A percentile compares a stretch with the other conserved stretches of the same genome.
phyloP scores from a whole-genome alignment of 1,284 basidiomycete species.

The Ganoderma boninense region DNA sequence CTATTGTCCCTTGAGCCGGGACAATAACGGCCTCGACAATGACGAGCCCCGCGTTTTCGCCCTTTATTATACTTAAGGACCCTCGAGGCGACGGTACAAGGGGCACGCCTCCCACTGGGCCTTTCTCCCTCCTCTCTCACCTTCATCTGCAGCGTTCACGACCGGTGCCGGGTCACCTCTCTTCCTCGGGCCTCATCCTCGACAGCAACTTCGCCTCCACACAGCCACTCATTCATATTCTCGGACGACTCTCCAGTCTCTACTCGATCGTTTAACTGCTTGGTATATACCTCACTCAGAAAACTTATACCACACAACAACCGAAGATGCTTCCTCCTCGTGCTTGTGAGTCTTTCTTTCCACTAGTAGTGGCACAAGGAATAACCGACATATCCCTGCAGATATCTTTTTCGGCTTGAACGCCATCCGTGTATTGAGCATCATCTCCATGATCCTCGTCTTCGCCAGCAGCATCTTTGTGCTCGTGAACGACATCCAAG shows the following conservation, averaged over 20 bases:
- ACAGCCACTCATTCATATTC: constrained; percentile 5
- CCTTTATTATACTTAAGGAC: constrained; percentile 14
- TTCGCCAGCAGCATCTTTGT: constrained; percentile 83
- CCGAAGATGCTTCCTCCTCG: constrained; percentile 31
- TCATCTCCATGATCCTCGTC: constrained; percentile 78
- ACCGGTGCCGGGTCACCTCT: constrained; percentile 25
- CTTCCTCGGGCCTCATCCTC: constrained; percentile 16
- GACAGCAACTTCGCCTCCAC: constrained; percentile 1
- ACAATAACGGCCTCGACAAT: constrained; percentile 33
- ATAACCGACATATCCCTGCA: constrained; percentile 37
- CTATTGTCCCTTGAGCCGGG: constrained; percentile 24
- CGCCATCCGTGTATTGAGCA: constrained; percentile 75
- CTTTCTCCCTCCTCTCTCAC: constrained; percentile 8
- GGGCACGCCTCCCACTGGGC: not conserved
- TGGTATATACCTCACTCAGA: not conserved
- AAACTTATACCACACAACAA: constrained; percentile 3
- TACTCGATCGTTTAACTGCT: not conserved
- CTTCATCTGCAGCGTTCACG: constrained; percentile 12
- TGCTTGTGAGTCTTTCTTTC: constrained; percentile 25
- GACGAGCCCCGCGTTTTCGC: constrained; percentile 7
- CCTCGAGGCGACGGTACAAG: not conserved
- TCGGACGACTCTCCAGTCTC: constrained; percentile 7
- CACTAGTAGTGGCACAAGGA: not conserved
- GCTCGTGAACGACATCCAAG: constrained; percentile 83
- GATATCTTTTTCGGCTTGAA: constrained; percentile 84